A percentile compares a stretch with the other conserved stretches of the same genome.
Conservation (phyloP, 2,329 filamentous ascomycete genomes). For the Tolypocladium album region DNA sequence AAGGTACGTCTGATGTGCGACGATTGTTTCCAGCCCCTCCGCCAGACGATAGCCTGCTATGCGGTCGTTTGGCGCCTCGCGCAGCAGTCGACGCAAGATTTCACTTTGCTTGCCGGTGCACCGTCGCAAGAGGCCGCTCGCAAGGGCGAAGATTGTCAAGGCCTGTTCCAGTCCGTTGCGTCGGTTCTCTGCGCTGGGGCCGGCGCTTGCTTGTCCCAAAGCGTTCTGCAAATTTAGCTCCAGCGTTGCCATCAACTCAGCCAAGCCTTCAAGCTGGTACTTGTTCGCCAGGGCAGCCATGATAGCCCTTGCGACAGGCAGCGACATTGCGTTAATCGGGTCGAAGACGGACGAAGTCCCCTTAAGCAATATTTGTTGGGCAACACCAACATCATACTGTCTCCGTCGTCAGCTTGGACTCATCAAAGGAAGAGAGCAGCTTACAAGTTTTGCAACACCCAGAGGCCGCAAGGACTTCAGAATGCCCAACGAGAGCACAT, state of each 20-base stretch:
- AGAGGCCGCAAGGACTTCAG: slow-evolving; percentile 24
- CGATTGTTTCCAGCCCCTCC: slow-evolving; percentile 29
- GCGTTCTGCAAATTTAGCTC: slow-evolving; percentile 13
- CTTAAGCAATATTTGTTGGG: slow-evolving; percentile 22
- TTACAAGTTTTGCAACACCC: slow-evolving; percentile 22
- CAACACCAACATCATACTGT: slow-evolving; percentile 25
- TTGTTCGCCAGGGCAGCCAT: slow-evolving; percentile 34
- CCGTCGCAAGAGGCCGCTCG: slow-evolving; percentile 26
- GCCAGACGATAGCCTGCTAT: slow-evolving; percentile 28
- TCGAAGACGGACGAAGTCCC: slow-evolving; percentile 8
- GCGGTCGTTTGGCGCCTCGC: slow-evolving; percentile 20
- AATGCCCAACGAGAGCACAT: slow-evolving; percentile 26
- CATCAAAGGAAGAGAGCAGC: slow-evolving; percentile 5
- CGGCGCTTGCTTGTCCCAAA: slow-evolving; percentile 4
- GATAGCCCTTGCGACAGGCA: slow-evolving; percentile 22
- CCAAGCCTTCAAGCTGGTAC: slow-evolving; percentile 24
- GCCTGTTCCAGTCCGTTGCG: slow-evolving; percentile 12
- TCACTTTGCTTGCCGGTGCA: slow-evolving; percentile 24
- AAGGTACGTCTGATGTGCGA: slow-evolving; percentile 27
- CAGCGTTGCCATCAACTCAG: slow-evolving; percentile 13
- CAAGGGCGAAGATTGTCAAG: slow-evolving; percentile 23
- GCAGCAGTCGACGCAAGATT: slow-evolving; percentile 22
- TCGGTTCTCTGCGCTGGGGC: slow-evolving; percentile 4
- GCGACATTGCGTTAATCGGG: slow-evolving; percentile 5
- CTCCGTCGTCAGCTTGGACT: slow-evolving; percentile 1